phyloP scores from a whole-genome alignment of 2,329 filamentous ascomycete genomes.

The Chaetomiaceae sp. region DNA sequence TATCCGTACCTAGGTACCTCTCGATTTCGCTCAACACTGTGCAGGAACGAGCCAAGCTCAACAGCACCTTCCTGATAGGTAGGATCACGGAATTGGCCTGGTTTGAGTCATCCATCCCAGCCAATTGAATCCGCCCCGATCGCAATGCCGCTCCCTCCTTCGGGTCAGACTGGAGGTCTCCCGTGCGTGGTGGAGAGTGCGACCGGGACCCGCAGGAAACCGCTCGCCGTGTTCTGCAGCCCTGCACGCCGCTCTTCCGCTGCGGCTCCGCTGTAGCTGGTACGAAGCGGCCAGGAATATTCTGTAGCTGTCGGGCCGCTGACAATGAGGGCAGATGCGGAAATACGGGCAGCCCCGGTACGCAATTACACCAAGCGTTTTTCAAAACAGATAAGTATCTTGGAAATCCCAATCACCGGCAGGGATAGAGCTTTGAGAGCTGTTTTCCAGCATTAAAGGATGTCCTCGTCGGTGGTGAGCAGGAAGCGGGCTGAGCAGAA shows the following conservation, averaged over 20 bases:
- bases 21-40: slow-evolving; percentile 3
- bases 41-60: background rate
- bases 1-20: too few species aligned
- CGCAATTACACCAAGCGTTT: too few species aligned
- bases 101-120: slow-evolving; percentile 11
- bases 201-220: slow-evolving; percentile 1
- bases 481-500: slow-evolving; percentile 9
- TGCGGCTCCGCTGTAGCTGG: slow-evolving; percentile 11
- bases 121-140: slow-evolving; percentile 10
- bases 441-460: background rate
- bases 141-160: background rate
- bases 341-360: too few species aligned
- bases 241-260: slow-evolving; percentile 20
- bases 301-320: too few species aligned
- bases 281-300: slow-evolving; percentile 13
- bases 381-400: too few species aligned
- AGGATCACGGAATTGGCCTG: background rate
- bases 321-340: too few species aligned
- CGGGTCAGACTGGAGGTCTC: slow-evolving; percentile 10
- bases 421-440: too few species aligned
- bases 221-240: slow-evolving; percentile 27
- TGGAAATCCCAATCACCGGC: too few species aligned
- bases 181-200: slow-evolving; percentile 5
- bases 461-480: background rate
- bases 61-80: slow-evolving; percentile 8